A percentile compares a stretch with the other conserved stretches of the same genome.
These are phyloP conservation scores for Chaetomium tenue DNA, from an alignment of 495 filamentous ascomycete genomes.

Conservation along the genomic window DNA sequence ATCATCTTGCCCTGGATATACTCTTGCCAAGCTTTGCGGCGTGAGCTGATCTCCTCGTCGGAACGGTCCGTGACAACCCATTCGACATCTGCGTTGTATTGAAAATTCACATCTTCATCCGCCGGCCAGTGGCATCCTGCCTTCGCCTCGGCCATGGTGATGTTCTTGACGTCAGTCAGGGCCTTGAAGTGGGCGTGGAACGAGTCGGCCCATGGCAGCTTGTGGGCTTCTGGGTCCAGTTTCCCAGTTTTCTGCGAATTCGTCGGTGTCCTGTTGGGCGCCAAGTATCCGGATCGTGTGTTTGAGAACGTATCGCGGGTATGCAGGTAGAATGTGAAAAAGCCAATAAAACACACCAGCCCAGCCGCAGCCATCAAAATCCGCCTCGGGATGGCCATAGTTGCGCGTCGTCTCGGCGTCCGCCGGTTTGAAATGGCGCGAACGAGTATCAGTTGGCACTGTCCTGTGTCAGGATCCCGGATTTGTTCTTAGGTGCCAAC, in stretches of 20 bases:
- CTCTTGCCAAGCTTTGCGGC: slow-evolving; percentile 27
- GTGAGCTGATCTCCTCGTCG: slow-evolving; percentile 25
- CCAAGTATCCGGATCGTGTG: background rate
- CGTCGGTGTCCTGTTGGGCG: background rate
- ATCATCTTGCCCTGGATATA: slow-evolving; percentile 25
- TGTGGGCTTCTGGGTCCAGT: slow-evolving; percentile 23
- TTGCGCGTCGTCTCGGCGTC: background rate
- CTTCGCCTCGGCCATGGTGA: slow-evolving; percentile 29
- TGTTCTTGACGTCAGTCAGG: slow-evolving; percentile 18
- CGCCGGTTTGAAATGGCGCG: background rate
- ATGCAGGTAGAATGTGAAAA: slow-evolving; percentile 1
- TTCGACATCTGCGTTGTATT: slow-evolving; percentile 21
- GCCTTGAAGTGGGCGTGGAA: slow-evolving; percentile 30
- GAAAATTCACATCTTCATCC: slow-evolving; percentile 27
- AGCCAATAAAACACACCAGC: background rate
- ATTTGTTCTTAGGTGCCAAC: background rate
- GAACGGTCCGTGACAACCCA: slow-evolving; percentile 24
- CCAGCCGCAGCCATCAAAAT: background rate
- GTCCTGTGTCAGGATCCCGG: background rate
- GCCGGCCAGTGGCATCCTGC: slow-evolving; percentile 26
- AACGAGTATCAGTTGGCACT: background rate
- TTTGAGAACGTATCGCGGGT: background rate
- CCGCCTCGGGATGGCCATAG: background rate
- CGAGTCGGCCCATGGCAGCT: slow-evolving; percentile 27
- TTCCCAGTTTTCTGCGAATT: background rate